Conservation (phyloP, 495 filamentous ascomycete genomes). For the Xylaria venustula region DNA sequence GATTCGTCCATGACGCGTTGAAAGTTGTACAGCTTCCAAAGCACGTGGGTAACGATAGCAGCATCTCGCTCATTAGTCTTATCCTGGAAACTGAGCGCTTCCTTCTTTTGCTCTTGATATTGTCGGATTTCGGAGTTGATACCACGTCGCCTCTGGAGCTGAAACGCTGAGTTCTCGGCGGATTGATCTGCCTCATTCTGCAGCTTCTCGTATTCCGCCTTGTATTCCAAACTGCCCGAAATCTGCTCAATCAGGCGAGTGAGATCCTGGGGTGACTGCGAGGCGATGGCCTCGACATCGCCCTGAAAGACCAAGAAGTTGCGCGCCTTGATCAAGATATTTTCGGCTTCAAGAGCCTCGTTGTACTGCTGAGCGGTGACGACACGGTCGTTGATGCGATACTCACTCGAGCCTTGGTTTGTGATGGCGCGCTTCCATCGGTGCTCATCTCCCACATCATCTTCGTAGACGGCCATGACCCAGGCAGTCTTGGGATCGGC, state of each 20-base stretch:
- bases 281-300: conserved; percentile 96
- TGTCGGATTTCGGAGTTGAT: conserved; percentile 99
- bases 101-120: conserved; percentile 94
- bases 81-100: conserved; percentile 85
- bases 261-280: conserved; percentile 89
- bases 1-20: conserved; percentile 91
- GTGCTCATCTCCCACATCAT: conserved; percentile 93
- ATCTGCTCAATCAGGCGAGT: conserved; percentile 97
- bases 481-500: conserved; percentile 87
- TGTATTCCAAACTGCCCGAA: conserved; percentile 92
- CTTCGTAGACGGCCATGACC: conserved; percentile 99
- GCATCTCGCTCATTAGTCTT: conserved; percentile 88
- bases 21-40: conserved; percentile 97
- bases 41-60: conserved; percentile 88
- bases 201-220: conserved; percentile 87
- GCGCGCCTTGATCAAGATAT: conserved; percentile 94
- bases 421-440: conserved; percentile 96
- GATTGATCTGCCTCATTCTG: conserved; percentile 84
- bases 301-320: conserved; percentile 99
- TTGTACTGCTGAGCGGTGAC: conserved; percentile 94
- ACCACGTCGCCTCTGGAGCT: conserved; percentile 81
- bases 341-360: conserved; percentile 85
- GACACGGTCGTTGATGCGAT: conserved; percentile 88
- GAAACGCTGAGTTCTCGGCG: conserved; percentile 80
- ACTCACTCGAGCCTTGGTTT: conserved; percentile 83